Conservation (phyloP, 768 basidiomycete genomes). For the Suillus lakei region DNA sequence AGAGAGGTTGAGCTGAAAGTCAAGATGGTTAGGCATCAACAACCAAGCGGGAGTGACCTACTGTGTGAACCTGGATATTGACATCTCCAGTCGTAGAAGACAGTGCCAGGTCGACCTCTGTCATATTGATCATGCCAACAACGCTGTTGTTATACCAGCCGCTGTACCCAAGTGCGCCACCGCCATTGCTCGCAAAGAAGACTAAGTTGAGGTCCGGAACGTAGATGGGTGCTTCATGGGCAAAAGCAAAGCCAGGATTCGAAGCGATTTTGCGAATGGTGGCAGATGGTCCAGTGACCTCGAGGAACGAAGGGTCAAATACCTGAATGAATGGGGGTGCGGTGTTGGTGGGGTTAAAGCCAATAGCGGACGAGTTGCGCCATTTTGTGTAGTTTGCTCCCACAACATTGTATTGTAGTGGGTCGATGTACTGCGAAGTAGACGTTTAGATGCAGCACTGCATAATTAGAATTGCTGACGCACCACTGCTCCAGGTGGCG, state of each 20-base stretch:
- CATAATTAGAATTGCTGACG: background rate
- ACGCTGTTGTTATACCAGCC: slow-evolving; percentile 67
- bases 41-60: slow-evolving; percentile 18
- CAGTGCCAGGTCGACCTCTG: slow-evolving; percentile 54
- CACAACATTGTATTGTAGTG: slow-evolving; percentile 52
- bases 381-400: slow-evolving; percentile 42
- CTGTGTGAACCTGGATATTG: slow-evolving; percentile 53
- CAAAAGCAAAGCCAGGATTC: slow-evolving; percentile 65
- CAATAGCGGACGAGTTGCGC: slow-evolving; percentile 34
- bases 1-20: slow-evolving; percentile 56
- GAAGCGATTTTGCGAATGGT: slow-evolving; percentile 62
- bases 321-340: slow-evolving; percentile 60
- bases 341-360: slow-evolving; percentile 63
- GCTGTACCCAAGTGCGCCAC: slow-evolving; percentile 65
- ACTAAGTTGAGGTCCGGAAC: slow-evolving; percentile 63
- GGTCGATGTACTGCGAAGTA: slow-evolving; percentile 50
- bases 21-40: slow-evolving; percentile 13
- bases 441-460: background rate
- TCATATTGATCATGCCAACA: slow-evolving; percentile 65
- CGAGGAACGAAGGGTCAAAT: slow-evolving; percentile 54
- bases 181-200: slow-evolving; percentile 73
- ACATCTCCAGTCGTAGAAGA: slow-evolving; percentile 41
- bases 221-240: slow-evolving; percentile 76
- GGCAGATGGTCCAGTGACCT: slow-evolving; percentile 58
- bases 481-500: slow-evolving; percentile 8